These are phyloP conservation scores for Glonium stellatum DNA, from an alignment of 495 filamentous ascomycete genomes.

Conservation along the genomic window DNA sequence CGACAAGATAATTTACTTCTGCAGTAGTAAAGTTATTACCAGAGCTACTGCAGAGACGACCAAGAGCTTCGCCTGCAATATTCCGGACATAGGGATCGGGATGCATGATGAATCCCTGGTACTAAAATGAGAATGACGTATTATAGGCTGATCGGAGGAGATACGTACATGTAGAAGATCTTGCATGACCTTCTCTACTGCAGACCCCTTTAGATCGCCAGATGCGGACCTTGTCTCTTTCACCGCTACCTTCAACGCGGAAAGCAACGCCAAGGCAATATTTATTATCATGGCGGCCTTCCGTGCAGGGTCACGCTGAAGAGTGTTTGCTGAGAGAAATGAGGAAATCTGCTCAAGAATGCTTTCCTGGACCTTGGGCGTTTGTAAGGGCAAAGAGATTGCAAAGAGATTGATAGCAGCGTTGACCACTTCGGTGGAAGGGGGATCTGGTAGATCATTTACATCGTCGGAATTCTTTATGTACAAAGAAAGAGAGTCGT, in stretches of 20 bases:
- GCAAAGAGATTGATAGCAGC: constrained; percentile 88
- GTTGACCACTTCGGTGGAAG: constrained; percentile 88
- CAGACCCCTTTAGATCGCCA: constrained; percentile 64
- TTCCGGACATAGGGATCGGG: constrained; percentile 78
- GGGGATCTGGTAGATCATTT: constrained; percentile 62
- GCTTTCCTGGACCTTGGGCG: constrained; percentile 87
- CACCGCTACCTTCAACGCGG: constrained; percentile 72
- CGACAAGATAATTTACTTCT: constrained; percentile 85
- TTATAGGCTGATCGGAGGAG: background rate
- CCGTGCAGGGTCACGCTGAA: constrained; percentile 81
- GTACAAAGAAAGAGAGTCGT: constrained; percentile 82
- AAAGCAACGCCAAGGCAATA: constrained; percentile 71
- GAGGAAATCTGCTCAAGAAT: constrained; percentile 88
- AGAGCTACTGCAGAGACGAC: constrained; percentile 78
- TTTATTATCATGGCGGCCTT: constrained; percentile 89
- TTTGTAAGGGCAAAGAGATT: constrained; percentile 78
- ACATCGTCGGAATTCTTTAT: constrained; percentile 40
- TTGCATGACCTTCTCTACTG: constrained; percentile 81
- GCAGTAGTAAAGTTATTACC: constrained; percentile 83
- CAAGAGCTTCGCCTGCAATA: constrained; percentile 80
- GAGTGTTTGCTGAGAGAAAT: constrained; percentile 65
- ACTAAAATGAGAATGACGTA: background rate
- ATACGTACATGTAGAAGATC: constrained; percentile 62
- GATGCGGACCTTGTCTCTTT: constrained; percentile 66
- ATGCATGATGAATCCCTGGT: constrained; percentile 65